A percentile compares a stretch with the other conserved stretches of the same genome.
phyloP scores from a whole-genome alignment of 2,329 filamentous ascomycete species.

The Talaromyces atroroseus region DNA sequence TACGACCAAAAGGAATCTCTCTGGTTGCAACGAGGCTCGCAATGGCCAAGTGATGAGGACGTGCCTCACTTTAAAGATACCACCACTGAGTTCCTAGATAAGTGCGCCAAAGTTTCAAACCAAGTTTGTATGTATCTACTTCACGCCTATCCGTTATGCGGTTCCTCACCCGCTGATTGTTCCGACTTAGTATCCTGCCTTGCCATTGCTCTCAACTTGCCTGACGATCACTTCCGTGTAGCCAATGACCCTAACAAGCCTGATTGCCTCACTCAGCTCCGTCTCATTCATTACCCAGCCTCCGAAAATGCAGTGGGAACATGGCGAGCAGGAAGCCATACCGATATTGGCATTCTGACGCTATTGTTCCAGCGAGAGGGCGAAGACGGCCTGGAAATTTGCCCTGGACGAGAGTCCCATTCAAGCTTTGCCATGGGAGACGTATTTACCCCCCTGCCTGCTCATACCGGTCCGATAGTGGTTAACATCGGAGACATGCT shows the following conservation, averaged over 20 bases:
- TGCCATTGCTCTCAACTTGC: neutral
- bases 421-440: conserved; percentile 11
- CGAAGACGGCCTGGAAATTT: conserved; percentile 4
- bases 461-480: conserved; percentile 15
- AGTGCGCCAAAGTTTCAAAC: neutral
- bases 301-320: neutral
- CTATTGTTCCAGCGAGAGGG: conserved; percentile 1
- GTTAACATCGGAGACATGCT: conserved; percentile 19
- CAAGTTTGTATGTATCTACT: conserved; percentile 1
- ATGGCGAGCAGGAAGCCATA: conserved; percentile 4
- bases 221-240: neutral
- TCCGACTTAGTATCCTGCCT: conserved; percentile 1
- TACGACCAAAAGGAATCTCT: conserved; percentile 6
- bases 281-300: conserved; percentile 3
- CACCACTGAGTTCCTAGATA: neutral
- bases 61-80: neutral
- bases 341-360: conserved; percentile 3
- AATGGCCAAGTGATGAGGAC: conserved; percentile 3
- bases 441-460: conserved; percentile 14
- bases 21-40: conserved; percentile 1
- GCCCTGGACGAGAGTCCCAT: conserved; percentile 1
- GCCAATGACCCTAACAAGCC: neutral
- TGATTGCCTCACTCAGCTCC: conserved; percentile 4
- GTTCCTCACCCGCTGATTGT: neutral
- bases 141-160: neutral